phyloP scores from a whole-genome alignment of 441 rosid genomes.

The Populus tomentosa region DNA sequence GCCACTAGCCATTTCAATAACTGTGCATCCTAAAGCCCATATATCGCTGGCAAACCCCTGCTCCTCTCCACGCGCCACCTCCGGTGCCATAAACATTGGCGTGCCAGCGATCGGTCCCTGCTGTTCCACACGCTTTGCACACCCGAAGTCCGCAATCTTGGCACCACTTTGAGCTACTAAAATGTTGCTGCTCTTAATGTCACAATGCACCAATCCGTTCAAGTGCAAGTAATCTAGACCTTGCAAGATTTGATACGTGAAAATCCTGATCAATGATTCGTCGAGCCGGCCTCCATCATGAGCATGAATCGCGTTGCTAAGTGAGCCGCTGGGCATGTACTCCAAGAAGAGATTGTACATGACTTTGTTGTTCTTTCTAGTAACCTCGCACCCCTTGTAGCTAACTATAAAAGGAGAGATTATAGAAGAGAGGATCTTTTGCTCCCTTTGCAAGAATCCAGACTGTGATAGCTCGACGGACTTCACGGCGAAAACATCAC shows the following conservation, averaged over 20 bases:
- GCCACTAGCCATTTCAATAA: constrained; percentile 72
- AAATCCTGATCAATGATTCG: constrained; percentile 33
- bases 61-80: constrained; percentile 80
- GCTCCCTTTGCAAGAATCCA: constrained; percentile 52
- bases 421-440: constrained; percentile 43
- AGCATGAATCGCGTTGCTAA: constrained; percentile 32
- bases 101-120: constrained; percentile 41
- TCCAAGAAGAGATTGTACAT: constrained; percentile 67
- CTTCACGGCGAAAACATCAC: constrained; percentile 60
- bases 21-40: constrained; percentile 70
- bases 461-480: constrained; percentile 42
- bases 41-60: constrained; percentile 58
- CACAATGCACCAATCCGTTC: constrained; percentile 64
- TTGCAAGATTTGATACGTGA: constrained; percentile 48
- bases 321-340: constrained; percentile 52
- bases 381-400: constrained; percentile 54
- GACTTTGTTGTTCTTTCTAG: constrained; percentile 25
- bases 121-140: constrained; percentile 42
- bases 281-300: constrained; percentile 40
- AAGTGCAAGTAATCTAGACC: constrained; percentile 66
- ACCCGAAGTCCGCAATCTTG: constrained; percentile 72
- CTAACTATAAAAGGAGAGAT: constrained; percentile 46
- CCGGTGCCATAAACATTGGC: constrained; percentile 78
- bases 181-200: constrained; percentile 61
- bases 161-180: constrained; percentile 44